Base-by-base conservation (phyloP, 2,329 filamentous ascomycete species). In the Ceratocystis alfenasii region DNA sequence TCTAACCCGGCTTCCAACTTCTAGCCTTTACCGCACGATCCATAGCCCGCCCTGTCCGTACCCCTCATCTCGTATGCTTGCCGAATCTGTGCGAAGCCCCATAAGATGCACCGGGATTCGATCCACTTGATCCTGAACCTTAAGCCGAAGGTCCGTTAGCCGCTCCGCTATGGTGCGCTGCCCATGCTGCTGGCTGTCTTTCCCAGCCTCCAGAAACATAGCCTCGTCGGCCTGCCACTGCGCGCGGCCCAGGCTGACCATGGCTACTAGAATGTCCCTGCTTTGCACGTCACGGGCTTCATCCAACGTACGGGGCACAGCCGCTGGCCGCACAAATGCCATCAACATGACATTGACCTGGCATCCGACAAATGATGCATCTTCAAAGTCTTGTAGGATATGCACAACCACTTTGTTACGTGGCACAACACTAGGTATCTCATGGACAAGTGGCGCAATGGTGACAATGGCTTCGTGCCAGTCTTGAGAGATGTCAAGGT, bases 381-480 rank as follows among this genome's bases (percentile, higher is more conserved):
- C 75, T 1, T 77, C 76, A 63, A 82, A 80, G 65, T 83, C 79
- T 68, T 80, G 74, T 0, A 85, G 74, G 1, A 87, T 74, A 70
- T 84, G 79, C 0, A 83, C 78, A 0, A 75, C 72, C n/a, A 82
- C 80, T n/a, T 74, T 74, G 28, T 81, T 81, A 62, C 78, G 77
- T 1, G 77, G 75, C 0, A 80, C 78, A 0, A 86, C 75, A 0
- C 75, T 75, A 0, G 80, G 76, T 0, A 76, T 70, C 0, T 77
- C 74, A 41, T 80, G 76, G 0, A 79, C 77, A 0, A 79, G 75
- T 0, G 82, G 81, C 0, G 79, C 79, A 20, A 86, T 77, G 0
- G 80, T 81, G 61, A 88, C 78, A 10, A 88, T 75, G 2, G 79
- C 78, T 69, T 85, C 80, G 68, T 81, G 77, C 86, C 86, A 89